Base-by-base conservation (phyloP, 495 filamentous ascomycete species). In the Neurospora sp. region DNA sequence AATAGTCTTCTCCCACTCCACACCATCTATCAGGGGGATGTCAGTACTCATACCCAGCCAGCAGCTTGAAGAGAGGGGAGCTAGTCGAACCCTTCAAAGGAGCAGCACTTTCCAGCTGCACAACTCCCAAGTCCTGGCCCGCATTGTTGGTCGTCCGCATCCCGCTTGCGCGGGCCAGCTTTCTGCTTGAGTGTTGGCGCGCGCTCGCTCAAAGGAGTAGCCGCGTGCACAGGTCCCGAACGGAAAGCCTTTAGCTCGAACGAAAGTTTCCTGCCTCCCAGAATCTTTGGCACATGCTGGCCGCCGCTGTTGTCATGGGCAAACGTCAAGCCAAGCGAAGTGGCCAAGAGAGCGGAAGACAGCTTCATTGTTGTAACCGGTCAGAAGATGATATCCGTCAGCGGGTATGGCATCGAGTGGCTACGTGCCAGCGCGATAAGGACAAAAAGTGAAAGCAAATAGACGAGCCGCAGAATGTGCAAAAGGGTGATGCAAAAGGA, bases 81-180 rank as follows among this genome's bases (percentile, higher is more conserved):
- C 37, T 59, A 68, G 44, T 76, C 77, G 61, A 71, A 87, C 85
- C 91, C 91, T 78, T 86, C 86, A 70, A 77, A 74, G 35, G 91
- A 93, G 79, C 91, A 93, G 75, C 91, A 93, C 41, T 88, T 83
- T 14, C 83, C 86, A 4, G 82, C 70, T 3, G 85, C 76, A 76
- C 91, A 93, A 69, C 78, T 83, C 31, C 87, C 88, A 69, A 77
- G 71, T 6, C 76, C 73, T 7, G 75, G 71, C 7, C 85, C 85
- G 39, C 85, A 87, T 71, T 73, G 74, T 2, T 74, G 77, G 22
- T 79, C 78, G 9, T 46, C 71, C 38, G 72, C 76, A 40, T 72
- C 75, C 20, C 80, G 71, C 38, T 71, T 44, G 42, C 73, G 61
- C 16, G 76, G 31, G 38, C 40, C 39, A 7, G 44, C 14, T 48